A percentile compares a stretch with the other conserved stretches of the same genome.
Conservation (phyloP, 2,329 filamentous ascomycete genomes). For the Aspergillus fructus region DNA sequence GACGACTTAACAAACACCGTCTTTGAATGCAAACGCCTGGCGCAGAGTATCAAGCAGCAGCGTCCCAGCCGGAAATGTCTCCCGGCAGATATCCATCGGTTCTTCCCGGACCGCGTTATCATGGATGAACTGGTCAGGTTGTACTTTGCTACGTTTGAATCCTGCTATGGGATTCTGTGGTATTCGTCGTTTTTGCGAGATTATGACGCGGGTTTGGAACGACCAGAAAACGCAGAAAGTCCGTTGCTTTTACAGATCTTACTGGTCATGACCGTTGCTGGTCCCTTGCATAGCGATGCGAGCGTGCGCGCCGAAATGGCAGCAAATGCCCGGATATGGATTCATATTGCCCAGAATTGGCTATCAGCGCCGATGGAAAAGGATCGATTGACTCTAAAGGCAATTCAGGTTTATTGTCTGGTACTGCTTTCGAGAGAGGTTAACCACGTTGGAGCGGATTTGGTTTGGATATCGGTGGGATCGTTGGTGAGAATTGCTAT, state of each 20-base stretch:
- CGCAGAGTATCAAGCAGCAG: slow-evolving; percentile 21
- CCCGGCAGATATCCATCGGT: slow-evolving; percentile 10
- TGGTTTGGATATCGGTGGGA: slow-evolving; percentile 36
- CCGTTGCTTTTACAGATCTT: slow-evolving; percentile 20
- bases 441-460: slow-evolving; percentile 25
- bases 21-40: slow-evolving; percentile 24
- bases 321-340: slow-evolving; percentile 13
- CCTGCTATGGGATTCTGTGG: slow-evolving; percentile 30
- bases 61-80: slow-evolving; percentile 19
- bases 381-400: slow-evolving; percentile 16
- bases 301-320: slow-evolving; percentile 8
- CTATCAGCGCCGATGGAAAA: slow-evolving; percentile 23
- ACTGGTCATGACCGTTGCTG: slow-evolving; percentile 22
- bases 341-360: slow-evolving; percentile 21
- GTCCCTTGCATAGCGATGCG: slow-evolving; percentile 9
- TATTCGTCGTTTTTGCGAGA: slow-evolving; percentile 25
- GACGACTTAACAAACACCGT: slow-evolving; percentile 9
- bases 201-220: slow-evolving; percentile 20
- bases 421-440: slow-evolving; percentile 19
- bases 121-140: slow-evolving; percentile 18
- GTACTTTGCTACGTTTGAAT: slow-evolving; percentile 29
- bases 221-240: slow-evolving; percentile 7
- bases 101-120: slow-evolving; percentile 15
- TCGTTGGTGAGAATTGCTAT: slow-evolving; percentile 30
- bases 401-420: slow-evolving; percentile 21